Percentiles rank a stretch among this genome's conserved stretches.
Conservation (phyloP, 75 land plant species). For the Azolla pinnata region DNA sequence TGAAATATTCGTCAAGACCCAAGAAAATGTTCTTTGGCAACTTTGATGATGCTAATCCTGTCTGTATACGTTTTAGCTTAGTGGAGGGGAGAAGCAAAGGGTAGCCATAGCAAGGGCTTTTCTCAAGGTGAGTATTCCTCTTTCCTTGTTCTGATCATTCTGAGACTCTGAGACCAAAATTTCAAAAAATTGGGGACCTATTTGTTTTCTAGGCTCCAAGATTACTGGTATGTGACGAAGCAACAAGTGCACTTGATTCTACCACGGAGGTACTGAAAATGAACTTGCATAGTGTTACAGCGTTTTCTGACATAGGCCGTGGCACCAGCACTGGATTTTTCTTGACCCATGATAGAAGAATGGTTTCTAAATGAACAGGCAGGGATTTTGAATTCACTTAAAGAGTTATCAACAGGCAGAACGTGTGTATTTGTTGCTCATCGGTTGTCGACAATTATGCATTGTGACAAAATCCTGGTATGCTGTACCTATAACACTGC, state of each 20-base stretch:
- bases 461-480: conserved; percentile 37
- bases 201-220: conserved; percentile 19
- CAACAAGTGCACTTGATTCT: conserved; percentile 37
- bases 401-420: conserved; percentile 31
- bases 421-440: conserved; percentile 40
- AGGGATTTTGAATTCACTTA: conserved; percentile 25
- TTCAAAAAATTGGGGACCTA: no score
- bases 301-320: not conserved
- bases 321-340: not conserved
- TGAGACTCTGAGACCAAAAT: no score
- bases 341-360: not conserved
- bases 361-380: conserved; percentile 15
- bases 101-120: conserved; percentile 40
- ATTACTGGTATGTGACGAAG: conserved; percentile 34
- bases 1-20: no score
- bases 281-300: not conserved
- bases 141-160: no score
- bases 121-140: conserved; percentile 17
- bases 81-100: conserved; percentile 39
- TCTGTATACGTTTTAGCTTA: no score
- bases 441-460: conserved; percentile 35
- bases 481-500: no score
- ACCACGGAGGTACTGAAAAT: conserved; percentile 24
- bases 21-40: no score
- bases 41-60: no score